phyloP scores from a whole-genome alignment of 78 protist genomes.

The Guillardia theta region DNA sequence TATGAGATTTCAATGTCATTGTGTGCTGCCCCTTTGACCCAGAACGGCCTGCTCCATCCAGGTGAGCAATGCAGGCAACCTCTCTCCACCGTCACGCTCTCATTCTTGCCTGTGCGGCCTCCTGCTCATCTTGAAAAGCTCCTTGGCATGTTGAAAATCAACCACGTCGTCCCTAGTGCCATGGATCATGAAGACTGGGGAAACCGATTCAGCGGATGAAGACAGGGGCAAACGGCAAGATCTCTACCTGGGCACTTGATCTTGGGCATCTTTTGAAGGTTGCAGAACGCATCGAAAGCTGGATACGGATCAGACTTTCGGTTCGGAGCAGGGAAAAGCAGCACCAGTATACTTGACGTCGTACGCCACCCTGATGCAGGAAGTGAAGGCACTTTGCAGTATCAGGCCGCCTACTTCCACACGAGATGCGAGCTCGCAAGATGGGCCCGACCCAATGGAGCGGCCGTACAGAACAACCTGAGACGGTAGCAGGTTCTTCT shows the following conservation, averaged over 20 bases:
- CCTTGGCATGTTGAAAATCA: neutral
- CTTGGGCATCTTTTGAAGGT: neutral
- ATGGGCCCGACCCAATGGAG: conserved; percentile 8
- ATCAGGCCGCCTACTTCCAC: neutral
- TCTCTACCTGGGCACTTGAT: neutral
- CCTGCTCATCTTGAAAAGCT: neutral
- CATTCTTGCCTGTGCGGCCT: neutral
- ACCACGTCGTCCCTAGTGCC: neutral
- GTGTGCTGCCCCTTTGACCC: neutral
- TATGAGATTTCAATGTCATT: neutral
- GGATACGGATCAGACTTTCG: neutral
- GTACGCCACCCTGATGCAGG: conserved; percentile 24
- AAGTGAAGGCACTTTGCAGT: conserved; percentile 5
- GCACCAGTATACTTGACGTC: neutral
- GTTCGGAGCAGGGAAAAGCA: neutral
- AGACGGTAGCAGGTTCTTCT: neutral
- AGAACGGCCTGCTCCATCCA: too few species aligned
- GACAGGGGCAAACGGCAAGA: neutral
- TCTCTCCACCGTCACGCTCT: too few species aligned
- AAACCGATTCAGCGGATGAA: neutral
- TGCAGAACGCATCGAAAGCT: conserved; percentile 22
- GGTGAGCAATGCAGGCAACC: too few species aligned
- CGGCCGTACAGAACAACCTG: conserved; percentile 20
- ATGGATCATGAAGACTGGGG: neutral
- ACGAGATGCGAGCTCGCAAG: neutral